These are phyloP conservation scores for Fusarium coffeatum DNA, from an alignment of 2,329 filamentous ascomycete species.

Conservation along the genomic window DNA sequence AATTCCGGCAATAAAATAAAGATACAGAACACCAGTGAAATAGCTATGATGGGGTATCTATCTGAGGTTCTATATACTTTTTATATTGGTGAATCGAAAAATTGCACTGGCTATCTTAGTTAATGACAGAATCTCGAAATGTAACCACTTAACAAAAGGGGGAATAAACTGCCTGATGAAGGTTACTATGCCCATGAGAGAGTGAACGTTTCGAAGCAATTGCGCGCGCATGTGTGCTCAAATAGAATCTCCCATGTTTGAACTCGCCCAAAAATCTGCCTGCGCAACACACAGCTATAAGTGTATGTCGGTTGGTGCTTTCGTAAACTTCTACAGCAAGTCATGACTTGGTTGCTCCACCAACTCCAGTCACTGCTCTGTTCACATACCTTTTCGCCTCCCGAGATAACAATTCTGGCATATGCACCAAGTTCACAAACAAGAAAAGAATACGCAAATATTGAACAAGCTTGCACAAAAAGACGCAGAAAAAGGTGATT, in stretches of 20 bases:
- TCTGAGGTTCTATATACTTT: background rate
- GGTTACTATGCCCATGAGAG: background rate
- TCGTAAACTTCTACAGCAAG: background rate
- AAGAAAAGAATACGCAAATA: background rate
- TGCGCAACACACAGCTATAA: background rate
- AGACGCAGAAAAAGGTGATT: background rate
- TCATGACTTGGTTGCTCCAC: constrained; percentile 33
- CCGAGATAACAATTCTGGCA: background rate
- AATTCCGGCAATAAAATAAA: constrained; percentile 11
- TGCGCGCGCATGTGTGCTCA: background rate
- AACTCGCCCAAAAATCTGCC: background rate
- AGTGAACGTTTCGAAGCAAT: background rate
- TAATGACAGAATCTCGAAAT: background rate
- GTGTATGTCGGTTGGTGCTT: background rate
- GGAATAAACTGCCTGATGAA: background rate
- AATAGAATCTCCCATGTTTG: background rate
- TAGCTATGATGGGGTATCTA: background rate
- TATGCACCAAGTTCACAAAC: background rate
- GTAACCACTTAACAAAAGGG: background rate
- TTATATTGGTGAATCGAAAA: background rate
- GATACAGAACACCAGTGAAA: background rate
- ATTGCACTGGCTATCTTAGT: background rate
- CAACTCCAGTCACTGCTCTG: constrained; percentile 20
- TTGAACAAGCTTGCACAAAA: background rate
- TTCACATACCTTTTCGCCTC: constrained; percentile 3